Evolutionary conservation across 2,329 filamentous ascomycete genomes (phyloP).

Genomic region (Fusarium begoniae): DNA sequence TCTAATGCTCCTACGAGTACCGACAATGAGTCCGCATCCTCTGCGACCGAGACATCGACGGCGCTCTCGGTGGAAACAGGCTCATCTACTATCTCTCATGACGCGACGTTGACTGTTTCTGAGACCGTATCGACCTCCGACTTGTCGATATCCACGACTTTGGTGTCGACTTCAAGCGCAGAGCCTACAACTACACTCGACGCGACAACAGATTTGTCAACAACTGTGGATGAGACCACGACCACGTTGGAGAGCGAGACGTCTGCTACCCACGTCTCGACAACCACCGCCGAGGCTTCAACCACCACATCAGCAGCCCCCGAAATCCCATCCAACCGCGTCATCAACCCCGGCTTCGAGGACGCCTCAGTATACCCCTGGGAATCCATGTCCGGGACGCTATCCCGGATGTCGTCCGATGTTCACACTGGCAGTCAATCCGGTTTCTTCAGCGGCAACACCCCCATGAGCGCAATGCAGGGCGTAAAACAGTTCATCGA

Average conservation of each 20-base stretch:
- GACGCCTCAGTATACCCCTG: rapidly evolving
- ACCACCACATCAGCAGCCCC: background rate
- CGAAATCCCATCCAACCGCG: background rate
- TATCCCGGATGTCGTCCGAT: background rate
- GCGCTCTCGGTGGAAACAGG: background rate
- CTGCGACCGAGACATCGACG: too few species aligned
- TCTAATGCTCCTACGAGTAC: background rate
- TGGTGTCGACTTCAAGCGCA: background rate
- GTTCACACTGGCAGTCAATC: background rate
- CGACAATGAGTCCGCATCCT: background rate
- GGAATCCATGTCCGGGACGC: background rate
- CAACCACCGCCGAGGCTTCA: background rate
- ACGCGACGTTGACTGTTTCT: background rate
- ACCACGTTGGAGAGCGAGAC: background rate
- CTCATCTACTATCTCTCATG: background rate
- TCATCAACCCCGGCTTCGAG: background rate
- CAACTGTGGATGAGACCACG: background rate
- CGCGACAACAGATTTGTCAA: background rate
- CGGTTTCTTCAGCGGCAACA: background rate
- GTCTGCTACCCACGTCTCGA: background rate
- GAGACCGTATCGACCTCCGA: background rate
- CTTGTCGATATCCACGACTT: background rate
- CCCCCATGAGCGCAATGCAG: background rate
- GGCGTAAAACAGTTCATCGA: background rate
- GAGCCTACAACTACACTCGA: background rate